These are phyloP conservation scores for Stereum hirsutum DNA, from an alignment of 1,284 basidiomycete species.

Conservation along the genomic window DNA sequence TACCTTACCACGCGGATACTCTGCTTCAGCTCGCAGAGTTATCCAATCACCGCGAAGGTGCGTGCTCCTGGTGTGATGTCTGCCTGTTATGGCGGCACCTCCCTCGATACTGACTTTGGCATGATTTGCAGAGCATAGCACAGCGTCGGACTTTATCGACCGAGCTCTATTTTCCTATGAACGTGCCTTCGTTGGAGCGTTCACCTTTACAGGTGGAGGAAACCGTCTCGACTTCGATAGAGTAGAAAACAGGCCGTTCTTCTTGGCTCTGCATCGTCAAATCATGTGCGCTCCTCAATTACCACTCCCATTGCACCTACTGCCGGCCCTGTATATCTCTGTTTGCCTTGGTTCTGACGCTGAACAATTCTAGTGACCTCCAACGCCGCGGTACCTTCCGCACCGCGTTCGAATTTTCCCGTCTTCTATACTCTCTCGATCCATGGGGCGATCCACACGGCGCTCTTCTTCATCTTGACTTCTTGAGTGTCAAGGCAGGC, in stretches of 20 bases:
- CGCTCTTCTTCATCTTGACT: constrained; percentile 76
- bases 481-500: constrained; percentile 73
- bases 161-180: constrained; percentile 87
- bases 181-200: constrained; percentile 74
- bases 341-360: constrained; percentile 1
- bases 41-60: constrained; percentile 79
- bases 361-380: constrained; percentile 46
- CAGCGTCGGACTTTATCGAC: constrained; percentile 79
- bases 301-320: constrained; percentile 1
- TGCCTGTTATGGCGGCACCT: no score
- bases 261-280: constrained; percentile 72
- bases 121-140: constrained; percentile 79
- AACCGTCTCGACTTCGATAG: constrained; percentile 82
- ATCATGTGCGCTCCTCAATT: constrained; percentile 43
- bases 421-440: constrained; percentile 74
- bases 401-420: constrained; percentile 84
- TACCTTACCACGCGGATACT: constrained; percentile 87
- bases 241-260: constrained; percentile 83
- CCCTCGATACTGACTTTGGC: no score
- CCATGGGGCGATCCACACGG: constrained; percentile 84
- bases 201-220: constrained; percentile 71
- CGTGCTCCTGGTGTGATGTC: constrained; percentile 7
- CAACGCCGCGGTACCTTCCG: constrained; percentile 81
- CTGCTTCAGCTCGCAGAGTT: constrained; percentile 82
- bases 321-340: no score